Evolutionary conservation across 768 basidiomycete species (phyloP), one percentile per base, ranked within the genome.

Genomic region (Dendrothele bispora): DNA sequence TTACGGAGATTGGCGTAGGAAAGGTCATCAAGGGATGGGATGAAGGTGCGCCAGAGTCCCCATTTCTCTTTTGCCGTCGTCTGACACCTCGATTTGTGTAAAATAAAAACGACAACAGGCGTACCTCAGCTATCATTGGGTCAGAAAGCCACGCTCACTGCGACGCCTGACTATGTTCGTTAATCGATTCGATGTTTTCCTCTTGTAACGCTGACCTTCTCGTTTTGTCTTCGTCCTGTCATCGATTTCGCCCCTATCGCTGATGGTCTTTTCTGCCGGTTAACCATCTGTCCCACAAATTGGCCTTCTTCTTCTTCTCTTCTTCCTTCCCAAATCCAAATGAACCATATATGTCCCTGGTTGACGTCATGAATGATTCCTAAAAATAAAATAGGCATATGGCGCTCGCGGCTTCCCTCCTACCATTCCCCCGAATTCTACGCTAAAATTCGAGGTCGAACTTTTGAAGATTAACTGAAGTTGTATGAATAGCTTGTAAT

Each of bases 371-470:
- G n/a, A n/a, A n/a, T n/a, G n/a, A n/a, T n/a, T n/a, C n/a, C n/a
- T n/a, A n/a, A n/a, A n/a, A n/a, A n/a, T n/a, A n/a, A n/a, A n/a
- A n/a, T 18, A 90, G 87, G 88, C 73, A 40, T 91, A 91, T 54
- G 90, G 89, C 11, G 17, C 65, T 21, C 78, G 84, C 18, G 90
- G 91, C 7, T 91, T 86, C 68, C 82, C 84, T 7, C 87, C 87
- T 18, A 73, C 86, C 51, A 93, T 93, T 64, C 90, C 90, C 11
- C 61, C 84, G 54, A 83, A 91, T 61, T 63, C 88, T 5, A 82
- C 78, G 12, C 77, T 95, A 64, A 75, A 67, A 51, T 93, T 94
- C 60, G 89, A 91, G 68, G 88, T 94, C 42, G 89, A 93, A 69
- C 75, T 95, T 40, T 51, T 92, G 49, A 73, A 77, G 65, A 90